Evolutionary conservation across 1,284 basidiomycete species (phyloP), one percentile per base, ranked within the genome.

Genomic region (Pyrrhoderma lamaoense): DNA sequence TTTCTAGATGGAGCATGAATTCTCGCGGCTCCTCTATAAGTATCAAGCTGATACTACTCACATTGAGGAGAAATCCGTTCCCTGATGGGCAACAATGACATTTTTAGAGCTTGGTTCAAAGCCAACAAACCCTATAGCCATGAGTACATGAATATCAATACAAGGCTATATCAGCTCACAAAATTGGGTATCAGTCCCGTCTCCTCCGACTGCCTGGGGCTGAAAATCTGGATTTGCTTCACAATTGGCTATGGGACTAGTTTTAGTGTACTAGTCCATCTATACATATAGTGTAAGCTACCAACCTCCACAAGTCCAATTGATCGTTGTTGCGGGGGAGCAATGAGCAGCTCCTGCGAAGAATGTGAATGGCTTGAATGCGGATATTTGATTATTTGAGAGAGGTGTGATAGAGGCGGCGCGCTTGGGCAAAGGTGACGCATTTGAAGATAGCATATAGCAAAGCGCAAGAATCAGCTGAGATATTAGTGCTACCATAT

Each of bases 301-400:
- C 51, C 51, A 52, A 72, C 72, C 60, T 46, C 71, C 72, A 54
- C 72, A 74, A 11, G 53, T 62, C 72, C 73, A 74, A 25, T 57
- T 62, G 14, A 55, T 53, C 18, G 69, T 56, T 45, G 51, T 61
- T 16, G 51, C 57, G 2, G 65, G 62, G 9, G 61, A 43, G 51
- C 73, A 74, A 58, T 73, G 72, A 8, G 71, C 69, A 18, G 70
- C 72, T n/a, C 69, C 61, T 16, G 71, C 67, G 59, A 71, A 73
- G 51, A 70, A 68, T 3, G 70, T 69, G 54, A 64, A 73, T 8
- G 72, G 71, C 3, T 62, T 61, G 25, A 70, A 64, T 3, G 56
- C 57, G 8, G 63, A 45, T 44, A 72, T 56, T 14, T 67, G 61
- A 1, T 59, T 54, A 3, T 64, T 16, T 0, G 69, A 65, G 3